Evolutionary conservation across 1,139 yeast species (phyloP).

Genomic region (Suhomyces bribrorum): DNA sequence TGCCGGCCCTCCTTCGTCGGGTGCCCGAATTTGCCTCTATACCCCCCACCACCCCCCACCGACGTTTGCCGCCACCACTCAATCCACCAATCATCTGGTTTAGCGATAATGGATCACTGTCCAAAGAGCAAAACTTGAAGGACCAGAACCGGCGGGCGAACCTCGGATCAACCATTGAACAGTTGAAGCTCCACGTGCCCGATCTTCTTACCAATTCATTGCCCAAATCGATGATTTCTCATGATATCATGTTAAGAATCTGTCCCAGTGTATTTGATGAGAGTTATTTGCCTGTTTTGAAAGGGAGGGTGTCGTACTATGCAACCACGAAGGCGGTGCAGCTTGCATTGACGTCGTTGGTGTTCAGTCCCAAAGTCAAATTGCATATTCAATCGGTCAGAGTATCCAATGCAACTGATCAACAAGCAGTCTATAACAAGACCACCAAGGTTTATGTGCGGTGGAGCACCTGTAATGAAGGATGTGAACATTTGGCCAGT

Average conservation of each 20-base stretch:
- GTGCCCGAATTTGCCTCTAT: neutral
- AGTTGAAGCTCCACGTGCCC: conserved; percentile 57
- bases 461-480: conserved; percentile 63
- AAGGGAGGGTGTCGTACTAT: conserved; percentile 60
- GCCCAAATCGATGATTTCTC: conserved; percentile 51
- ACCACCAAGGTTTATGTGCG: conserved; percentile 58
- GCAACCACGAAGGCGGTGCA: conserved; percentile 57
- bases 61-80: neutral
- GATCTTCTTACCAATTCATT: conserved; percentile 50
- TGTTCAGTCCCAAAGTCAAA: conserved; percentile 50
- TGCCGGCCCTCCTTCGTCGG: neutral
- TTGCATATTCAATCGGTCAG: conserved; percentile 52
- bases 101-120: neutral
- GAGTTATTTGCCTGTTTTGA: conserved; percentile 55
- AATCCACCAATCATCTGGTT: neutral
- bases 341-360: conserved; percentile 52
- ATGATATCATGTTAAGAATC: conserved; percentile 56
- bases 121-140: neutral
- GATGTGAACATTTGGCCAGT: conserved; percentile 45
- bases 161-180: conserved; percentile 59
- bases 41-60: neutral
- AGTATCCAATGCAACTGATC: conserved; percentile 21
- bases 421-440: conserved; percentile 37
- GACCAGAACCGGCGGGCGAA: conserved; percentile 49
- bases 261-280: conserved; percentile 59